Conservation (phyloP, 2,329 filamentous ascomycete genomes). For the Arthrocladium fulminans region DNA sequence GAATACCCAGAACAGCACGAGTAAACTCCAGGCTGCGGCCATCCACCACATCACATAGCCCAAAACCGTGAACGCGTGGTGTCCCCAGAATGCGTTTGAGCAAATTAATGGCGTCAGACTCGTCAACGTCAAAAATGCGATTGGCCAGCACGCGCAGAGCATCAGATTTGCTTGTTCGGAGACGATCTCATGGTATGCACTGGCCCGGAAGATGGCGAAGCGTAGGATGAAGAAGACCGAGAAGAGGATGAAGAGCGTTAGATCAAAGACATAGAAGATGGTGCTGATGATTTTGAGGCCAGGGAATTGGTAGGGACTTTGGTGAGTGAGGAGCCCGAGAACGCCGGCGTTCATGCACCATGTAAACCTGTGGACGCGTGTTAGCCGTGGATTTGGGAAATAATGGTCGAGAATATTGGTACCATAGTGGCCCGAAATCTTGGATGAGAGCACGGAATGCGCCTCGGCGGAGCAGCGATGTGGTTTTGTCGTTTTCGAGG, state of each 20-base stretch:
- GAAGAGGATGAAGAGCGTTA: constrained; percentile 27
- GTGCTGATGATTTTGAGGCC: constrained; percentile 30
- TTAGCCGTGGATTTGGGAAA: not conserved
- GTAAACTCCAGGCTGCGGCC: constrained; percentile 20
- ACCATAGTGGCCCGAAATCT: constrained; percentile 17
- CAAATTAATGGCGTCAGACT: constrained; percentile 33
- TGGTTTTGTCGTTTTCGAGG: not conserved
- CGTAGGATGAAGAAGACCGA: constrained; percentile 29
- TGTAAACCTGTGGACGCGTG: constrained; percentile 15
- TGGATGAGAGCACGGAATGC: constrained; percentile 13
- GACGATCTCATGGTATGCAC: constrained; percentile 26
- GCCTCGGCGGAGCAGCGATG: constrained; percentile 6
- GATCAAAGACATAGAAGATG: constrained; percentile 33
- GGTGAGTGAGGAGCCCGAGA: constrained; percentile 18
- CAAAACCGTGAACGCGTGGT: constrained; percentile 24
- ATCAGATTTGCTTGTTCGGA: constrained; percentile 29
- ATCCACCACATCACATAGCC: constrained; percentile 37
- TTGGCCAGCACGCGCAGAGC: constrained; percentile 32
- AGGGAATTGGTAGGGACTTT: constrained; percentile 31
- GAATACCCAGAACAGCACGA: constrained; percentile 27
- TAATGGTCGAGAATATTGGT: not conserved
- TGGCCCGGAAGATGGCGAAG: constrained; percentile 26
- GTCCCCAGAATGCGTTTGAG: constrained; percentile 41
- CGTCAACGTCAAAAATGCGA: constrained; percentile 25
- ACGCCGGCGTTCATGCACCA: constrained; percentile 20